Evolutionary conservation across 1,284 basidiomycete genomes (phyloP).

Genomic region (Erythrobasidium hasegawianum): DNA sequence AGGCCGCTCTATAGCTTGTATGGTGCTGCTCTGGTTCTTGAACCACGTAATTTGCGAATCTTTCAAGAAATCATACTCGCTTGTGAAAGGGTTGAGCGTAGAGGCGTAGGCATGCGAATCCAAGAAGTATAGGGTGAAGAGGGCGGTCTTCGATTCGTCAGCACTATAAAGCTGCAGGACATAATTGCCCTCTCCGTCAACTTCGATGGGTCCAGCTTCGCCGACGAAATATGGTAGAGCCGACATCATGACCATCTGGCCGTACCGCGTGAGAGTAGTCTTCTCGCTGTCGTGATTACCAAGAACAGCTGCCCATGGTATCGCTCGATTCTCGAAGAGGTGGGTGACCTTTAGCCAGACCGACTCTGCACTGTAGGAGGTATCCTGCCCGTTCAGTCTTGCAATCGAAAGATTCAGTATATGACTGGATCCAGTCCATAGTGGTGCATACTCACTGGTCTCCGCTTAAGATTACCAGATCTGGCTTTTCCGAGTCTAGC

Average conservation of each 20-base stretch:
- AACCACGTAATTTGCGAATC: conserved; percentile 73
- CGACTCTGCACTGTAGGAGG: conserved; percentile 78
- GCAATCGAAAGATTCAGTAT: conserved; percentile 64
- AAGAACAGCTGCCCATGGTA: conserved; percentile 86
- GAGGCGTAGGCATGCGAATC: conserved; percentile 66
- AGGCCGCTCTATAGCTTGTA: conserved; percentile 33
- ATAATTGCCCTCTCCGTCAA: conserved; percentile 57
- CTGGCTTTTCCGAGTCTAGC: conserved; percentile 79
- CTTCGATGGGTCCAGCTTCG: conserved; percentile 68
- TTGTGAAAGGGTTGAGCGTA: conserved; percentile 11
- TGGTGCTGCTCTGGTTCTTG: not conserved
- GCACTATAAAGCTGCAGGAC: conserved; percentile 36
- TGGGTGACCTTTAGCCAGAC: conserved; percentile 82
- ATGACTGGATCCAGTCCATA: conserved; percentile 64
- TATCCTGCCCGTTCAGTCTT: conserved; percentile 59
- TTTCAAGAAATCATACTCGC: conserved; percentile 32
- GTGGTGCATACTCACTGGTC: conserved; percentile 42
- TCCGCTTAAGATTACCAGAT: conserved; percentile 66
- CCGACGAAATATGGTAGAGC: conserved; percentile 79
- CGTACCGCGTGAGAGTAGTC: conserved; percentile 41
- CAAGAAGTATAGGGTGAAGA: conserved; percentile 86
- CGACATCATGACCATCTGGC: conserved; percentile 68
- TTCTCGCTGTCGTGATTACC: conserved; percentile 80
- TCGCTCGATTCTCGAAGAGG: conserved; percentile 68
- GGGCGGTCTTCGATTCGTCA: conserved; percentile 62